Percentiles rank a stretch among this genome's conserved stretches.
Evolutionary conservation across 768 basidiomycete genomes (phyloP).

Genomic region (Tricholoma matsutake): DNA sequence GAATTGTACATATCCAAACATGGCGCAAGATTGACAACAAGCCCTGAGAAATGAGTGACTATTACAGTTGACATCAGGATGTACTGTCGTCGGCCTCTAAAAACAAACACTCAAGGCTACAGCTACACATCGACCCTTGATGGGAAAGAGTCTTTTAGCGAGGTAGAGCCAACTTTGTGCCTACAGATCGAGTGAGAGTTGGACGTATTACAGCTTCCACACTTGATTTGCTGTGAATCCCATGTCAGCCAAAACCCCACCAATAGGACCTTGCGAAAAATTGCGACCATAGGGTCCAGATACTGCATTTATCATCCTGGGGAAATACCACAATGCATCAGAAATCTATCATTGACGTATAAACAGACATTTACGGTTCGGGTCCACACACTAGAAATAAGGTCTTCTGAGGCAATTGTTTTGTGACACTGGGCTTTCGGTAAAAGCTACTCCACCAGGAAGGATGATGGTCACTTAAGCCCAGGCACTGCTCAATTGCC

Average conservation of each 20-base stretch:
- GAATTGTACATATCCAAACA: not conserved
- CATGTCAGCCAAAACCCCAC: constrained; percentile 62
- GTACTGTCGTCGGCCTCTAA: not conserved
- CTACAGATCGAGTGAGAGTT: not conserved
- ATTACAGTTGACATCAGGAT: not conserved
- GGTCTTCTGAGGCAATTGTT: constrained; percentile 32
- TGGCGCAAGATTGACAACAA: not conserved
- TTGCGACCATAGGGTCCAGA: constrained; percentile 77
- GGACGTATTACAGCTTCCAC: constrained; percentile 56
- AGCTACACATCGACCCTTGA: not conserved
- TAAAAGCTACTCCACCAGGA: constrained; percentile 39
- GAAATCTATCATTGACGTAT: not conserved
- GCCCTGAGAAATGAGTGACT: not conserved
- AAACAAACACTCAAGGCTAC: not conserved
- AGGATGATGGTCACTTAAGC: constrained; percentile 17
- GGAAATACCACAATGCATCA: not conserved
- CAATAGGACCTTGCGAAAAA: constrained; percentile 69
- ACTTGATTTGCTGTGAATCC: constrained; percentile 64
- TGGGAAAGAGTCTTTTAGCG: not conserved
- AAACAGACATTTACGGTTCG: constrained; percentile 50
- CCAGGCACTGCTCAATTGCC: constrained; percentile 43
- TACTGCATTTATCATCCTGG: constrained; percentile 72
- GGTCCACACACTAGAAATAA: constrained; percentile 83
- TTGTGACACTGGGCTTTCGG: constrained; percentile 14
- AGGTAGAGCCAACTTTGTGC: not conserved